Evolutionary conservation across 345 rosid genomes (phyloP), one percentile per base, ranked within the genome.

Genomic region (Eucalyptus albens): DNA sequence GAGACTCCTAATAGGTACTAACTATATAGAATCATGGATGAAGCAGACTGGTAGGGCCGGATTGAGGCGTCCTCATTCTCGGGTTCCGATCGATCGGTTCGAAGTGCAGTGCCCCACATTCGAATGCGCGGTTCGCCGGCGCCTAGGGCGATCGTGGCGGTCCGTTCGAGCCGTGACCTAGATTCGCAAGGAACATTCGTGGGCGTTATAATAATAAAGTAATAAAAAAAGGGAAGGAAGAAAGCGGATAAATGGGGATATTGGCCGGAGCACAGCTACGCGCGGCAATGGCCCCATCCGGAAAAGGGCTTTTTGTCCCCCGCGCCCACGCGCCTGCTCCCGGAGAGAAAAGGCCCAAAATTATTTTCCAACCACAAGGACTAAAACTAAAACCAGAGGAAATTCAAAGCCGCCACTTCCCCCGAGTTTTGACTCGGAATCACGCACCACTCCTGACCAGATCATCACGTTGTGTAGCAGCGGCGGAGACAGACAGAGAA

Each of bases 31-130:
- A 53, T 53, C 59, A 8, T 21, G 59, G 26, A 53, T 53, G 59
- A 21, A 19, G 26, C 26, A 16, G 17, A 2, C 17, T 1, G 44
- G 14, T 33, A 9, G 81, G 82, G 11, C 45, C 13, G 6, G 45
- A 19, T 16, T 0, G 24, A 40, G 42, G 2, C 0, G 26, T 1
- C 24, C 59, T 53, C 26, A 2, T 53, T 19, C 59, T 19, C 10
- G 24, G 59, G 59, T 53, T 53, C 6, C 14, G 44, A 33, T 17
- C 24, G 11, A 53, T 53, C 5, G 59, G 81, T 17, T 69, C 22
- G 40, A 26, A 27, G 31, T 29, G 69, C 24, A 10, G 62, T 24
- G 13, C 62, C 59, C 59, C 59, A 4, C 59, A 21, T 21, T 53
- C 5, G 59, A 53, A 8, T 8, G 59, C 11, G 11, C 5, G 59